Evolutionary conservation across 139 green algal species (phyloP).

Genomic region (Trebouxia sp.): DNA sequence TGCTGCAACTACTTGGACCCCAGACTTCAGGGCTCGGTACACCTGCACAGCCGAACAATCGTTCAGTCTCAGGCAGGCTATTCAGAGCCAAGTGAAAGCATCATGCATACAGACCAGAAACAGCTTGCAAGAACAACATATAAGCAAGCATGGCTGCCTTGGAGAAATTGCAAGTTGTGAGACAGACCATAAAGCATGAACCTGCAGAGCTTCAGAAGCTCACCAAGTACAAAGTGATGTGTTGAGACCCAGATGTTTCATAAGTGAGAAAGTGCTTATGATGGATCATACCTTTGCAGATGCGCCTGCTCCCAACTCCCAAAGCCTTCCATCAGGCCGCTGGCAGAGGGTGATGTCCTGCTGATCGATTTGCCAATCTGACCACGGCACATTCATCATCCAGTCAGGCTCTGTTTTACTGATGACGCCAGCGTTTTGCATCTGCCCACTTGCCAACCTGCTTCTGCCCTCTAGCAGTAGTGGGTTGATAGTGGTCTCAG

Average conservation of each 20-base stretch:
- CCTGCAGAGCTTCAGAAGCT: too few species aligned
- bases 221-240: too few species aligned
- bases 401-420: neutral
- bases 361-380: constrained; percentile 31
- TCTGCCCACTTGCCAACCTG: neutral
- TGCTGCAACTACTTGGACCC: constrained; percentile 40
- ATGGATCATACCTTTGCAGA: constrained; percentile 37
- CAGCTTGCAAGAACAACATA: too few species aligned
- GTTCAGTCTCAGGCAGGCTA: neutral
- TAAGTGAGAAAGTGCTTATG: neutral
- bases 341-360: constrained; percentile 9
- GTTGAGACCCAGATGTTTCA: too few species aligned
- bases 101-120: too few species aligned
- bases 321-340: constrained; percentile 40
- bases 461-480: neutral
- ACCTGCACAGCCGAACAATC: constrained; percentile 28
- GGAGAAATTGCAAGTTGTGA: too few species aligned
- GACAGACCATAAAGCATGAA: too few species aligned
- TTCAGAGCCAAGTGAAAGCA: neutral
- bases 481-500: neutral
- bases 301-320: constrained; percentile 46
- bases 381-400: constrained; percentile 14
- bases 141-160: too few species aligned
- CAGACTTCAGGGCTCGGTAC: constrained; percentile 44
- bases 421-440: neutral